Conservation (phyloP, 2,329 filamentous ascomycete species). For the Verticillium nonalfalfae region DNA sequence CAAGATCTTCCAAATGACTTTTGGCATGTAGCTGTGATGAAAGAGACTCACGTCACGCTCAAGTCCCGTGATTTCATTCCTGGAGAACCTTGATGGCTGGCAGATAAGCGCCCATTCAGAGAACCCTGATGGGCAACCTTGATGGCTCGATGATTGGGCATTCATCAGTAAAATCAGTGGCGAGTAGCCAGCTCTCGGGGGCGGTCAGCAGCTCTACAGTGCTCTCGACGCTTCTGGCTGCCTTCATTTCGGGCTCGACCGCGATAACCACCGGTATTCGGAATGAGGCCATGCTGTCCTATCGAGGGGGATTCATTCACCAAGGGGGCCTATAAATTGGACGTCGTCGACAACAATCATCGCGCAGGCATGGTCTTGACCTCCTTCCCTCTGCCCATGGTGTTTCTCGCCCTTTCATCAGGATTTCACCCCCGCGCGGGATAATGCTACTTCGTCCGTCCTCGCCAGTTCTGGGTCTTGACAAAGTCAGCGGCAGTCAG, state of each 20-base stretch:
- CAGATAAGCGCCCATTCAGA: background rate
- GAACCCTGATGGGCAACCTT: conserved; percentile 12
- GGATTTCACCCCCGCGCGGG: background rate
- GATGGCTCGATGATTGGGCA: conserved; percentile 3
- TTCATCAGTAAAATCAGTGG: conserved; percentile 4
- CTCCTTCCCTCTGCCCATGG: background rate
- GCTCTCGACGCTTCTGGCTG: background rate
- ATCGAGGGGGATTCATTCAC: background rate
- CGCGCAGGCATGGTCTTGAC: background rate
- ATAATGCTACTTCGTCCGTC: background rate
- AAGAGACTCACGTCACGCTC: background rate
- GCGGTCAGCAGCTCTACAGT: background rate
- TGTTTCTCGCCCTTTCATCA: background rate
- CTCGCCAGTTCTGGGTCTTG: background rate
- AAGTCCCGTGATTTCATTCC: background rate
- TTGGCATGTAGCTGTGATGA: background rate
- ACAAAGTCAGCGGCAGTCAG: background rate
- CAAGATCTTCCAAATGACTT: too few relatives aligned
- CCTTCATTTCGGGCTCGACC: background rate
- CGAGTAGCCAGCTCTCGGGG: conserved; percentile 1
- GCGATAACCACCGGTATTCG: background rate
- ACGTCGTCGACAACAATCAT: background rate
- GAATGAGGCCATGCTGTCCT: background rate
- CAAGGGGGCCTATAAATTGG: background rate
- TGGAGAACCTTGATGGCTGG: conserved; percentile 11